Conservation (phyloP, 208 protist genomes). For the Endotrypanum monterogeii region DNA sequence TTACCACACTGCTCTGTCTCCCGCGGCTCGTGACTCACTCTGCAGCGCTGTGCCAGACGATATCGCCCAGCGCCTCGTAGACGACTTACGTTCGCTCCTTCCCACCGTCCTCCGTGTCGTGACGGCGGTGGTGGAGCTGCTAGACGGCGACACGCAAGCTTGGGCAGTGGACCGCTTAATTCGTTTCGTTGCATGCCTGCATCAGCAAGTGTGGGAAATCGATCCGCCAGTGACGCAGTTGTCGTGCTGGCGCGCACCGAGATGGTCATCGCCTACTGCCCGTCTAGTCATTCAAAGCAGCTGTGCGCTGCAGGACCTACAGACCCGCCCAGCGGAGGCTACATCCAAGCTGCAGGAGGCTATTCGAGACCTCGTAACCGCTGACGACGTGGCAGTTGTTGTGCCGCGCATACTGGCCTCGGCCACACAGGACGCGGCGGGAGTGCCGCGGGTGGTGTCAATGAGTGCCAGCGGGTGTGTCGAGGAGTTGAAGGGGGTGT, state of each 20-base stretch:
- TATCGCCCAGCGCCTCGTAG: constrained; percentile 45
- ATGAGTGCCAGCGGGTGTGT: constrained; percentile 46
- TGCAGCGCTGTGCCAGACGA: constrained; percentile 43
- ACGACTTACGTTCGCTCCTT: constrained; percentile 50
- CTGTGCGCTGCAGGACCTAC: constrained; percentile 24
- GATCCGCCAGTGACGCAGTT: constrained; percentile 54
- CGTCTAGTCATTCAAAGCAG: constrained; percentile 6
- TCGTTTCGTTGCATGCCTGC: constrained; percentile 55
- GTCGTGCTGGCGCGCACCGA: constrained; percentile 30
- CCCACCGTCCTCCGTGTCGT: constrained; percentile 55
- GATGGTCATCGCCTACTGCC: constrained; percentile 1
- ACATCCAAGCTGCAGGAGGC: constrained; percentile 17
- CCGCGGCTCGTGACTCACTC: constrained; percentile 34
- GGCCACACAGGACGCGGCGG: constrained; percentile 34
- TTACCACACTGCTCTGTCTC: constrained; percentile 27
- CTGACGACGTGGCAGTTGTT: background rate
- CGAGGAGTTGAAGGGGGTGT: constrained; percentile 32
- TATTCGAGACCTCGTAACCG: constrained; percentile 3
- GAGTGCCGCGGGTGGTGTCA: constrained; percentile 35
- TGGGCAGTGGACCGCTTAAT: constrained; percentile 56
- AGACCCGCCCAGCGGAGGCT: constrained; percentile 9
- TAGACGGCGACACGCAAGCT: constrained; percentile 44
- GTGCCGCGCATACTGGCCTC: constrained; percentile 11
- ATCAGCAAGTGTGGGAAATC: constrained; percentile 63
- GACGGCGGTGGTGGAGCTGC: constrained; percentile 53